Base-by-base conservation (phyloP, 2,329 filamentous ascomycete genomes). In the Fusarium pseudograminearum region DNA sequence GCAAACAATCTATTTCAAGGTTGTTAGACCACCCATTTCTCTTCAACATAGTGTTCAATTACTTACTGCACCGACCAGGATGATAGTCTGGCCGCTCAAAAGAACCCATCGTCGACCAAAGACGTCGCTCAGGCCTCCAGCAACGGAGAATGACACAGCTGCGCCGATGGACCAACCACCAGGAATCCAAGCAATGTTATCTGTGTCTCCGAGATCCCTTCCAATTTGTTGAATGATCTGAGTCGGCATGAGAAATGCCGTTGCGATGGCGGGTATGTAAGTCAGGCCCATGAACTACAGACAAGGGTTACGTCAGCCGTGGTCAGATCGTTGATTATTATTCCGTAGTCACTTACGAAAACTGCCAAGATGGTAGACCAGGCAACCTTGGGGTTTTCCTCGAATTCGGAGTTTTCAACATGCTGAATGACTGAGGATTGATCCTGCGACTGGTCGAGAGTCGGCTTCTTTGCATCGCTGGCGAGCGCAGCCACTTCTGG, bases 151-250 rank as follows among this genome's bases (percentile, higher is more conserved):
- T 1, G 59, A 60, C 3, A 62, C 59, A 18, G 59, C 59, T 20
- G 59, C 33, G 10, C 57, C 59, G 0, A 62, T 62, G 0, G 59
- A 62, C 59, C 59, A 62, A 31, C 59, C 42, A 7, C 59, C 59
- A 14, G 57, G 57, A 2, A 62, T 61, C 59, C 59, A 62, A 46
- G 59, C 47, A 3, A 62, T 62, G 1, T 61, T 28, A 1, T 44
- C 58, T 0, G 58, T 61, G 11, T 61, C 58, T 26, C 58, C 58
- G 4, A 61, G 20, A 1, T 57, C 20, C 58, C 45, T 61, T 0
- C 57, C 58, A 2, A 61, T 61, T n/a, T 61, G 58, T 26, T 61
- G 58, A 6, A 61, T 18, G 12, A 61, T 61, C 22, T 61, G 56
- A 8, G 58, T 61, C 2, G 58, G 58, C 58, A 61, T 61, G 12